Conservation (phyloP, 305 asterid genomes). For the Solanum hybrid region DNA sequence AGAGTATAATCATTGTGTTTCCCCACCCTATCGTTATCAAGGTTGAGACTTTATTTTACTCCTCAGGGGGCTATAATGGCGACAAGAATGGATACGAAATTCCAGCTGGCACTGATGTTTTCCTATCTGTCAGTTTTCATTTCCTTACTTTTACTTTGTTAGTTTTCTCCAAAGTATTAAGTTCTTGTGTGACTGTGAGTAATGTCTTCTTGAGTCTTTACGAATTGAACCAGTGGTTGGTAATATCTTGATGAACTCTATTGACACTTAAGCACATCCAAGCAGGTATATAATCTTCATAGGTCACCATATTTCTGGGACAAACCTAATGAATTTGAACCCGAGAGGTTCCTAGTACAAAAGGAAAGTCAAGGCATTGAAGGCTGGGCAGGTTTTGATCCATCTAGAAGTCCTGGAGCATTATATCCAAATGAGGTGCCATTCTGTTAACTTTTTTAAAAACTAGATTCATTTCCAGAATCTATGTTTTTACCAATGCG, state of each 20-base stretch:
- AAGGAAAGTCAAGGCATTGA: conserved; percentile 48
- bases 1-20: neutral
- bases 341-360: conserved; percentile 64
- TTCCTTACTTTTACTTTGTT: neutral
- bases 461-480: neutral
- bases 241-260: neutral
- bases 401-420: conserved; percentile 88
- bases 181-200: neutral
- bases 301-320: conserved; percentile 93
- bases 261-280: neutral
- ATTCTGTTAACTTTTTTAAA: neutral
- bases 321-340: conserved; percentile 76
- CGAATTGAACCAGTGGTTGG: neutral
- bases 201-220: neutral
- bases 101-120: conserved; percentile 80
- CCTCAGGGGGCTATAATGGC: conserved; percentile 79
- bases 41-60: neutral
- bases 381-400: conserved; percentile 96
- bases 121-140: conserved; percentile 52
- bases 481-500: neutral
- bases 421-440: conserved; percentile 86
- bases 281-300: conserved; percentile 88
- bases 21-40: neutral
- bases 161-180: neutral
- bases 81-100: conserved; percentile 56